Evolutionary conservation across 2,329 filamentous ascomycete species (phyloP), one percentile per base, ranked within the genome.

Genomic region (Aureobasidium uvarum): DNA sequence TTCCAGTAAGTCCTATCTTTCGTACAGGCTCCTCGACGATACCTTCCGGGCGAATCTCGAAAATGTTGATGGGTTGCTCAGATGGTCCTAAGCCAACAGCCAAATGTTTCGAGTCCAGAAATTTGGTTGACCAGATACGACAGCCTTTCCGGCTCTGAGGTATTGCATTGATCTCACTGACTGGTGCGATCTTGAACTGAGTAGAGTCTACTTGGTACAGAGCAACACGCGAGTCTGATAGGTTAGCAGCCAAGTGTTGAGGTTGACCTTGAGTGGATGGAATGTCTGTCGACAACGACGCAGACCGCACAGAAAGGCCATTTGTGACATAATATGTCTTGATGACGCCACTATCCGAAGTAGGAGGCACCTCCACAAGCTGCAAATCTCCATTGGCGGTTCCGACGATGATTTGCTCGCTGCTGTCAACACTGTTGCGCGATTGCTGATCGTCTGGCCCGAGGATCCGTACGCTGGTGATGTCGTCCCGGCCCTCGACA

Each of bases 381-480:
- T 77, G 74, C 50, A 87, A 74, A 54, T 83, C 79, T 13, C 84
- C 84, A 69, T 82, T 83, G 23, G 84, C 81, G 51, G 84, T 84
- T 6, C 84, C 84, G 54, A 84, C 79, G 4, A 87, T 78, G 33
- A 87, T 70, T 54, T 81, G 74, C 67, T 76, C 74, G 5, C 70
- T 66, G 23, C 70, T 67, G 14, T 52, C 46, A 28, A 52, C 25
- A 2, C 71, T 70, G 46, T 73, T 73, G 55, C 70, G 68, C 63
- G 71, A 71, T 63, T 81, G 78, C 7, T 55, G 38, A 13, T 20
- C 11, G 18, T 59, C 25, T 18, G 79, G 75, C 33, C 75, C 75
- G 36, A 89, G 71, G 1, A 88, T 70, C 68, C 84, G 83, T 56
- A 88, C 67, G 36, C 81, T 79, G 20, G 83, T 84, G 39, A 89